Percentiles rank a stretch among this genome's conserved stretches.
Conservation (phyloP, 2,329 filamentous ascomycete genomes). For the Monosporascus sp. region DNA sequence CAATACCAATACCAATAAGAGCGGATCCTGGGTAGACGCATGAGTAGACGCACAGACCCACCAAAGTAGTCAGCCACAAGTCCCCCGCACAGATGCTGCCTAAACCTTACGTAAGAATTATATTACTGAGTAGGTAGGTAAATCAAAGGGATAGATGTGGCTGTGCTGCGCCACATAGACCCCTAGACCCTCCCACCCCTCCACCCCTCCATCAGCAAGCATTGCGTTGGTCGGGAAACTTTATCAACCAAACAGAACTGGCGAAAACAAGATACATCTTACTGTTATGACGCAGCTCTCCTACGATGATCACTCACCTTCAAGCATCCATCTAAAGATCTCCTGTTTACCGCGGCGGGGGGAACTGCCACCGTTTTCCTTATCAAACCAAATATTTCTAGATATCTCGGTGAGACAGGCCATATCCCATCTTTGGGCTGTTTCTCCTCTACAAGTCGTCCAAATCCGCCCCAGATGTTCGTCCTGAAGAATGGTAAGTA, state of each 20-base stretch:
- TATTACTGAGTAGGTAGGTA: too few relatives aligned
- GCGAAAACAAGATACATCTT: not conserved
- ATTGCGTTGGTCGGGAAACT: not conserved
- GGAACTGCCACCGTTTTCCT: not conserved
- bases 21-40: too few relatives aligned
- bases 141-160: not conserved
- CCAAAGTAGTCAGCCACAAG: too few relatives aligned
- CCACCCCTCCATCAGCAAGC: not conserved
- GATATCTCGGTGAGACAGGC: not conserved
- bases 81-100: too few relatives aligned
- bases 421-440: too few relatives aligned
- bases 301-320: not conserved
- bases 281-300: not conserved
- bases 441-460: not conserved
- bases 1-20: too few relatives aligned
- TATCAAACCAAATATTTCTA: not conserved
- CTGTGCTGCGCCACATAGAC: not conserved
- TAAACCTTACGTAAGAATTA: too few relatives aligned
- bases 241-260: not conserved
- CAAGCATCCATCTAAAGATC: not conserved
- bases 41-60: too few relatives aligned
- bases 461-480: slow-evolving; percentile 29
- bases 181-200: not conserved
- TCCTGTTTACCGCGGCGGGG: not conserved
- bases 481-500: slow-evolving; percentile 36